Evolutionary conservation across 2,329 filamentous ascomycete genomes (phyloP).

Genomic region (Bisporella sp.): DNA sequence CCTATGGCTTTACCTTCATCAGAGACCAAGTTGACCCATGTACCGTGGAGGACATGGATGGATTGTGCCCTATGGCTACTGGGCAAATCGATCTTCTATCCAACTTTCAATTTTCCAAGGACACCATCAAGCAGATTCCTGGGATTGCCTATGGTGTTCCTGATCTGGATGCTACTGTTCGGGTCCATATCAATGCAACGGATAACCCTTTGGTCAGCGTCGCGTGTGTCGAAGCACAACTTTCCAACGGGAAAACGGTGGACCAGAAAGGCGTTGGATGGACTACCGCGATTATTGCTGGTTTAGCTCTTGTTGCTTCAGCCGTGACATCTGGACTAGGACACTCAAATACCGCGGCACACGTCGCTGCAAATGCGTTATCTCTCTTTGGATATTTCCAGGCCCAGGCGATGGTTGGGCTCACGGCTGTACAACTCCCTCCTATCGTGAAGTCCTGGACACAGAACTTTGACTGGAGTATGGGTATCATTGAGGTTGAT

Average conservation of each 20-base stretch:
- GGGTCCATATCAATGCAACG: conserved; percentile 71
- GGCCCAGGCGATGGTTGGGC: conserved; percentile 82
- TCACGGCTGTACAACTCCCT: conserved; percentile 73
- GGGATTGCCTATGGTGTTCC: conserved; percentile 83
- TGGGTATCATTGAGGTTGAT: conserved; percentile 85
- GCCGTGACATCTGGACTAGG: conserved; percentile 85
- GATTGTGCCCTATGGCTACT: conserved; percentile 86
- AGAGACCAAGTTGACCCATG: conserved; percentile 70
- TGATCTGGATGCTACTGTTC: conserved; percentile 81
- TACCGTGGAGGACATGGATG: conserved; percentile 52
- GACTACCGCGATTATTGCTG: conserved; percentile 82
- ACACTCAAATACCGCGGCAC: conserved; percentile 88
- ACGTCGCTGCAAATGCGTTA: conserved; percentile 87
- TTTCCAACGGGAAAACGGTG: conserved; percentile 90
- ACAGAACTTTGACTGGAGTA: conserved; percentile 96
- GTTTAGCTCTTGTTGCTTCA: conserved; percentile 74
- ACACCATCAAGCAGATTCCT: conserved; percentile 61
- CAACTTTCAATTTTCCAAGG: conserved; percentile 51
- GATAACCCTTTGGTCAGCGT: conserved; percentile 50
- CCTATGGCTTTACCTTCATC: conserved; percentile 74
- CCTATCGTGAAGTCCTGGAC: conserved; percentile 91
- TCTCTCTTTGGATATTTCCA: conserved; percentile 96
- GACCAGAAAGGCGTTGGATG: conserved; percentile 84
- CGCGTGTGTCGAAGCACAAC: conserved; percentile 78
- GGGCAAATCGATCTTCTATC: conserved; percentile 74